phyloP scores from a whole-genome alignment of 176 grass and related monocot species.

The Secale cereale region DNA sequence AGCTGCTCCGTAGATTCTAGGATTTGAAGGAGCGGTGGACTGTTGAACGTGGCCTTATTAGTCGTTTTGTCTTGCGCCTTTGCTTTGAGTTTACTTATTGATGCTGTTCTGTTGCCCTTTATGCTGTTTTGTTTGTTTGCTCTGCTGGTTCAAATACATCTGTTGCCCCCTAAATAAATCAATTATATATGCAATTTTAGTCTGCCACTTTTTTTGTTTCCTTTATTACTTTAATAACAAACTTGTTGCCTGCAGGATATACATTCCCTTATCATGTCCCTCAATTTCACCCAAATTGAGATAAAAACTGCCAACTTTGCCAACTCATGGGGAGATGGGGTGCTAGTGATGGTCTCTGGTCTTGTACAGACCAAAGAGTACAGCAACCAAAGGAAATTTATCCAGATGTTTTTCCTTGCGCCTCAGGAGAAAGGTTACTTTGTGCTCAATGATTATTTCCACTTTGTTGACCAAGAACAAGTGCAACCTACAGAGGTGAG shows the following conservation, averaged over 20 bases:
- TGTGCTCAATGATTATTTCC: constrained; percentile 95
- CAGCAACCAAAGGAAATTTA: constrained; percentile 65
- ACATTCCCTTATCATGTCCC: constrained; percentile 70
- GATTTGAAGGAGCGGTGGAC: no score
- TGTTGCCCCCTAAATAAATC: not conserved
- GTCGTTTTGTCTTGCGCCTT: not conserved
- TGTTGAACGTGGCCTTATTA: no score
- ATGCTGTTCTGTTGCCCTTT: not conserved
- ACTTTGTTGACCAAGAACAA: constrained; percentile 89
- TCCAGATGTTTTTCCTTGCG: constrained; percentile 93
- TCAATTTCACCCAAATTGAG: constrained; percentile 90
- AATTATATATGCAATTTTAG: not conserved
- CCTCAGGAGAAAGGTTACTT: constrained; percentile 98
- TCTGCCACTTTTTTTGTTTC: not conserved
- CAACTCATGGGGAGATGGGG: constrained; percentile 82
- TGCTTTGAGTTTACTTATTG: not conserved
- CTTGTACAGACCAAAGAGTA: constrained; percentile 77
- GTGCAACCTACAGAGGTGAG: constrained; percentile 42
- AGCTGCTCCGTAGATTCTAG: no score
- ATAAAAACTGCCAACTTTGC: constrained; percentile 84
- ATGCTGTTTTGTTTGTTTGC: not conserved
- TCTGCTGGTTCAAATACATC: not conserved
- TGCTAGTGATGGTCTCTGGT: constrained; percentile 87
- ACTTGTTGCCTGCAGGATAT: constrained; percentile 59
- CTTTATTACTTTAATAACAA: not conserved